Evolutionary conservation across 305 asterid species (phyloP).

Genomic region (Fraxinus sp.): DNA sequence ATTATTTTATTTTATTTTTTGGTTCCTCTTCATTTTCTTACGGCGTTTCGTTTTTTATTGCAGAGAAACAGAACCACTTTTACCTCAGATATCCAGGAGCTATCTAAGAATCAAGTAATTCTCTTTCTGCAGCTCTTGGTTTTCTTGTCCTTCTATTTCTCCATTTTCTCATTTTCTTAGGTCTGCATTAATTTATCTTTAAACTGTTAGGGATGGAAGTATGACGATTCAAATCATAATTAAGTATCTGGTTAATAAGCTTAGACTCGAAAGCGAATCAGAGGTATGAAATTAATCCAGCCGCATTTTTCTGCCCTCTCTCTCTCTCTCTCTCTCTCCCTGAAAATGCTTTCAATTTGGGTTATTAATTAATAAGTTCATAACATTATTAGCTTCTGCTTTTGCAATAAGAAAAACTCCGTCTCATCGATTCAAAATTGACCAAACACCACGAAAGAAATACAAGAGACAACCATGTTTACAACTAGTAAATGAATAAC

Average conservation of each 20-base stretch:
- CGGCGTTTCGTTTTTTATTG: neutral
- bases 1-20: neutral
- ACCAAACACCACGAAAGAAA: neutral
- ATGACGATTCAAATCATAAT: constrained; percentile 77
- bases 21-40: neutral
- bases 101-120: constrained; percentile 88
- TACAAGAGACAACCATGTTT: neutral
- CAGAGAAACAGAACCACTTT: constrained; percentile 73
- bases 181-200: neutral
- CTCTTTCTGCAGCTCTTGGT: neutral
- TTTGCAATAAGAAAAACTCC: neutral
- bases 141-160: neutral
- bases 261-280: constrained; percentile 73
- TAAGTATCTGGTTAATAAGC: constrained; percentile 84
- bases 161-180: neutral
- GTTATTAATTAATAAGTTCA: neutral
- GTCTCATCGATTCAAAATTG: neutral
- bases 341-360: neutral
- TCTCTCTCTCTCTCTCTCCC: neutral
- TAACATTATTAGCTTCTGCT: neutral
- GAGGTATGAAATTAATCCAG: constrained; percentile 55
- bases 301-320: neutral
- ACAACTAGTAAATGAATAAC: neutral
- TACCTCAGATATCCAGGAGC: constrained; percentile 91
- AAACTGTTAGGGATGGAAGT: constrained; percentile 67